Base-by-base conservation (phyloP, 352 stramenopile species). In the Globisporangium viniferum region DNA sequence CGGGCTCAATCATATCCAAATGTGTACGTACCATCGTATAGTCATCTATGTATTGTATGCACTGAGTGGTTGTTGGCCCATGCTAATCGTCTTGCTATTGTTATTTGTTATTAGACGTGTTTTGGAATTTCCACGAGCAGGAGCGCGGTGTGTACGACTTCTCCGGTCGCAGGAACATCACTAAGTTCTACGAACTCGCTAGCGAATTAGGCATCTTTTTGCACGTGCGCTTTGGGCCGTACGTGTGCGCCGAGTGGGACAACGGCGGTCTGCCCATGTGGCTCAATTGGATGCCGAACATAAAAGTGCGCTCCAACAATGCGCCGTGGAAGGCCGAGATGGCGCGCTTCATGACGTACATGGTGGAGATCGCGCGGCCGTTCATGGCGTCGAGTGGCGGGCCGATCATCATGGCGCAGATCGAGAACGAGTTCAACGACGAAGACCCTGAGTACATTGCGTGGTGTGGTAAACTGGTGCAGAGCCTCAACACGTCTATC, bases 351-450 rank as follows among this genome's bases (percentile, higher is more conserved):
- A 54, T 92, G 49, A 60, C 67, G 5, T 78, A 87, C 56, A 87
- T 93, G 73, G 80, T 92, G 9, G 76, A 84, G 3, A 54, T 92
- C 1, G 85, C 83, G 2, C 74, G 80, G 6, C 83, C 83, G 27
- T 93, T 86, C 64, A 71, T 93, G 62, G 81, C 83, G 1, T 79
- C 70, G 10, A 79, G 81, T 46, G 86, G 86, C 6, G 86, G 86
- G 5, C 82, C 86, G 1, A 93, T 93, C 61, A 81, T 93, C 31
- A 74, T 89, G 71, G 81, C 85, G 3, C 82, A 93, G 72, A 89
- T 93, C 33, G 82, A 90, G 65, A 90, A 85, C 54, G 82, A 90
- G 68, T 89, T 82, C 51, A 71, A 70, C n/a, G 66, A 57, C 57
- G 71, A 84, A n/a, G 81, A 89, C 54, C 67, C 69, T 6, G 73